Percentiles rank a stretch among this genome's conserved stretches.
Conservation (phyloP, 371 early-diverging fungal genomes). For the Umbelopsis sp. region DNA sequence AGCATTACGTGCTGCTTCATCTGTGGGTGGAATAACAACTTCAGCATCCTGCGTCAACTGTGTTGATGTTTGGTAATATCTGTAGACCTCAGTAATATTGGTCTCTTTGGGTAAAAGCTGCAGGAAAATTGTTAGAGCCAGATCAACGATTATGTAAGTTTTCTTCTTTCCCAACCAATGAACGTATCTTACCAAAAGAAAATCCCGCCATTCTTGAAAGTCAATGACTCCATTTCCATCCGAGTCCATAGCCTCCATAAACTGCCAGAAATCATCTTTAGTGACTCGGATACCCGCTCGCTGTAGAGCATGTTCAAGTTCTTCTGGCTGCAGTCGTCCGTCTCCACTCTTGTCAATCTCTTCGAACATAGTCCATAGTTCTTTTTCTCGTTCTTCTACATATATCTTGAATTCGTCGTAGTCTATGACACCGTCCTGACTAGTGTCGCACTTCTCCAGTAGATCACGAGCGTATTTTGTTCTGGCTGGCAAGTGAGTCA, state of each 20-base stretch:
- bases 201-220: conserved; percentile 73
- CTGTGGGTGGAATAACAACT: conserved; percentile 59
- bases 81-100: conserved; percentile 61
- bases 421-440: conserved; percentile 56
- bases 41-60: conserved; percentile 65
- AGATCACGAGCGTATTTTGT: conserved; percentile 55
- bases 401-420: conserved; percentile 70
- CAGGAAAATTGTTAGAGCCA: neutral
- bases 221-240: conserved; percentile 68
- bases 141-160: neutral
- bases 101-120: conserved; percentile 28
- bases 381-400: conserved; percentile 63
- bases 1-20: conserved; percentile 44
- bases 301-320: conserved; percentile 50
- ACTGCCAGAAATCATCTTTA: conserved; percentile 58
- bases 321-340: conserved; percentile 56
- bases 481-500: conserved; percentile 46
- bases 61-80: conserved; percentile 62
- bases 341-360: conserved; percentile 62
- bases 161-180: neutral
- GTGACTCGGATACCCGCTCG: conserved; percentile 64
- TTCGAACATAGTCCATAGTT: conserved; percentile 65
- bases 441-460: conserved; percentile 55
- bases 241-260: conserved; percentile 65
- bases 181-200: conserved; percentile 54